Percentiles rank a stretch among this genome's conserved stretches.
Evolutionary conservation across 148 eudicot species (phyloP).

Genomic region (Silene uniflora): DNA sequence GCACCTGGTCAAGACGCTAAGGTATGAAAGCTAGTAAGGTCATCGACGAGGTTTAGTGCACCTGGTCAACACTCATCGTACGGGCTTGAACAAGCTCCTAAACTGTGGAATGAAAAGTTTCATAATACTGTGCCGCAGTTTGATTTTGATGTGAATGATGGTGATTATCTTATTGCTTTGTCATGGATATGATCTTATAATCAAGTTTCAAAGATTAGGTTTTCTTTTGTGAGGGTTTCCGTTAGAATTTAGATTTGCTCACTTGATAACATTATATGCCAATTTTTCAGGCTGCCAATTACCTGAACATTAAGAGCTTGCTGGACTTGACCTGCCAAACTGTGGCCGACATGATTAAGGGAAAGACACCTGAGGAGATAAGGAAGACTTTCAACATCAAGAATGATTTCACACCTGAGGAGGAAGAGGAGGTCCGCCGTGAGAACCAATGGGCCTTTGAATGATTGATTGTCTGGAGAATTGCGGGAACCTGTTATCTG

Average conservation of each 20-base stretch:
- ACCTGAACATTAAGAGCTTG: constrained; percentile 18
- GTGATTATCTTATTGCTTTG: too few relatives aligned
- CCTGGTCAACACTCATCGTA: too few relatives aligned
- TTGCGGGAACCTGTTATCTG: background rate
- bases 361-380: constrained; percentile 17
- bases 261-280: background rate
- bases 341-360: constrained; percentile 26
- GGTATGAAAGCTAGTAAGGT: too few relatives aligned
- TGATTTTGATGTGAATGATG: too few relatives aligned
- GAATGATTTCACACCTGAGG: constrained; percentile 26
- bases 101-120: too few relatives aligned
- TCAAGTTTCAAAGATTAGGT: background rate
- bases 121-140: too few relatives aligned
- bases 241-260: background rate
- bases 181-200: too few relatives aligned
- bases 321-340: constrained; percentile 26
- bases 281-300: constrained; percentile 21
- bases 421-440: constrained; percentile 16
- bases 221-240: background rate
- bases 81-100: too few relatives aligned
- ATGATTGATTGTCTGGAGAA: background rate
- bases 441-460: constrained; percentile 25
- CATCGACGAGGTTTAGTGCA: too few relatives aligned
- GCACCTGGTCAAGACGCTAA: too few relatives aligned
- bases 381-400: constrained; percentile 17